Percentiles rank a stretch among this genome's conserved stretches.
These are phyloP conservation scores for Chlamydomonas reinhardtii DNA, from an alignment of 163 green algal species.

Conservation along the genomic window DNA sequence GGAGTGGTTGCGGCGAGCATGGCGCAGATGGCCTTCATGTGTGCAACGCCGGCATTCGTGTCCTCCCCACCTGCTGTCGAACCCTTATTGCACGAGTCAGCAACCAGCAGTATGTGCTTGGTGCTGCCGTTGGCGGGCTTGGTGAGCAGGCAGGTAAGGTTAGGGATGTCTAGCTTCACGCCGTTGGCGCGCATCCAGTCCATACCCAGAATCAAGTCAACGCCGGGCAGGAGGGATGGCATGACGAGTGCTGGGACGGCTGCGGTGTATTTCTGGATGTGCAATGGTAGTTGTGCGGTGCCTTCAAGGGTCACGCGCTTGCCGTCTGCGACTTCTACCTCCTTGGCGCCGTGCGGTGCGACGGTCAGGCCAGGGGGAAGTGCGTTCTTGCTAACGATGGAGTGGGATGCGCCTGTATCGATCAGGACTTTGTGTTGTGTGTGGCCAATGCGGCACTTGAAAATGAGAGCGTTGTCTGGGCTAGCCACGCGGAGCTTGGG, in stretches of 20 bases:
- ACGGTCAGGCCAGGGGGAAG: not conserved
- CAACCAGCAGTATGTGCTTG: not conserved
- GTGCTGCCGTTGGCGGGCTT: not conserved
- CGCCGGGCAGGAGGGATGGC: not conserved
- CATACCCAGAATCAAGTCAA: not conserved
- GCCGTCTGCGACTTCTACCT: not conserved
- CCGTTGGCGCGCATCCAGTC: not conserved
- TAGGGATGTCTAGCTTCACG: not conserved
- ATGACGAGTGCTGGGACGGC: not conserved
- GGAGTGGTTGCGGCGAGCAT: not conserved
- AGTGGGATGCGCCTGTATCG: not conserved
- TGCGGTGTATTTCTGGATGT: not conserved
- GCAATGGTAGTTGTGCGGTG: not conserved
- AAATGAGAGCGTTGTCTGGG: not conserved
- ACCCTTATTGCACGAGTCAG: not conserved
- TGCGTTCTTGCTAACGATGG: not conserved
- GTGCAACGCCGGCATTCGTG: not conserved
- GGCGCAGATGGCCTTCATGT: not conserved
- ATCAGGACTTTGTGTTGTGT: not conserved
- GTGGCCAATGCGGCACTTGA: not conserved
- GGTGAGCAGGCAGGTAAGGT: not conserved
- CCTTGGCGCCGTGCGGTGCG: not conserved
- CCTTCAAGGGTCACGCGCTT: not conserved
- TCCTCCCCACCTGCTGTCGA: too few relatives aligned
- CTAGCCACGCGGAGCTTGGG: not conserved